phyloP scores from a whole-genome alignment of 169 alveolate species.

The Plasmodium adleri region DNA sequence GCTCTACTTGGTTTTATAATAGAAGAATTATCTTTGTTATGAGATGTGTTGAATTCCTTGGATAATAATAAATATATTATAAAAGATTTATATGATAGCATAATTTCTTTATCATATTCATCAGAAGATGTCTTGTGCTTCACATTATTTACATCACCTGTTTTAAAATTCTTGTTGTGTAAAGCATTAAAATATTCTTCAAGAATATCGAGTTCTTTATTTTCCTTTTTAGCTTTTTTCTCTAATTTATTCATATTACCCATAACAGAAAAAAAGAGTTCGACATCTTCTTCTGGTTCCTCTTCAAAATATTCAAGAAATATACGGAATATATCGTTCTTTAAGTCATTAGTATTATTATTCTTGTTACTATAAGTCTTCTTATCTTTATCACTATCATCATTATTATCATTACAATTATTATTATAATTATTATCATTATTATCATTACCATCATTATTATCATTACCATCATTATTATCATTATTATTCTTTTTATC shows the following conservation, averaged over 20 bases:
- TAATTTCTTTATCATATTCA: too few species aligned
- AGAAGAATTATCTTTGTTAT: too few species aligned
- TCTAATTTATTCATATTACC: not conserved
- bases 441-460: not conserved
- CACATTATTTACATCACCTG: not conserved
- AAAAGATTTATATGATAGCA: too few species aligned
- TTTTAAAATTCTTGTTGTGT: not conserved
- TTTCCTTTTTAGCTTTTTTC: not conserved
- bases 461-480: not conserved
- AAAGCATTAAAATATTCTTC: slow-evolving; percentile 4
- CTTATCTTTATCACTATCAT: not conserved
- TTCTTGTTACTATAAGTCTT: not conserved
- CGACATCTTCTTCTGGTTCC: not conserved
- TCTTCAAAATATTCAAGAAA: not conserved
- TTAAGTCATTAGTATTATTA: not conserved
- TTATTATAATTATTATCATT: not conserved
- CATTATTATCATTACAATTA: not conserved
- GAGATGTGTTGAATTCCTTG: too few species aligned
- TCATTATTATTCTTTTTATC: not conserved
- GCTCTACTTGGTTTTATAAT: too few species aligned
- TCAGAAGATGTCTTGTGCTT: too few species aligned
- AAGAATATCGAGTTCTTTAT: not conserved
- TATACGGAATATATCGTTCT: not conserved
- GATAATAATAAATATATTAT: too few species aligned
- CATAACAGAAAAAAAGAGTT: not conserved